Evolutionary conservation across 2,329 filamentous ascomycete species (phyloP).

Genomic region (Epichloe coenophiala): DNA sequence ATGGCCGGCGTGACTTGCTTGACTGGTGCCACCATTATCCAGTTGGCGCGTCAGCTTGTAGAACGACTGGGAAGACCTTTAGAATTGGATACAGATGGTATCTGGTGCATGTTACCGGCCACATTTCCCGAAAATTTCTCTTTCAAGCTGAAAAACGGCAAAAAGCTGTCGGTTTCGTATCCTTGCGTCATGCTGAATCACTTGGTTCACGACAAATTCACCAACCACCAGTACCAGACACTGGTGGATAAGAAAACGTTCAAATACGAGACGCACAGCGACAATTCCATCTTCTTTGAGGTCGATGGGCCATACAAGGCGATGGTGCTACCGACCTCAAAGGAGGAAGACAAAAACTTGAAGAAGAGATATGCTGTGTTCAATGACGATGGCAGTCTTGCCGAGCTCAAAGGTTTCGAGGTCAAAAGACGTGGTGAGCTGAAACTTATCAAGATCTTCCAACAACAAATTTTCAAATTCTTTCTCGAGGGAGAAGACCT

Average conservation of each 20-base stretch:
- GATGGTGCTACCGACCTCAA: slow-evolving; percentile 94
- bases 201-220: slow-evolving; percentile 85
- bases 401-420: slow-evolving; percentile 94
- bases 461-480: slow-evolving; percentile 98
- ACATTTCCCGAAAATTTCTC: slow-evolving; percentile 94
- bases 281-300: slow-evolving; percentile 99
- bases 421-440: slow-evolving; percentile 94
- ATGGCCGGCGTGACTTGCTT: slow-evolving; percentile 98
- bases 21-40: slow-evolving; percentile 92
- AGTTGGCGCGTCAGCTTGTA: slow-evolving; percentile 85
- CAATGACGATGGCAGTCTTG: slow-evolving; percentile 91
- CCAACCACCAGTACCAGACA: slow-evolving; percentile 94
- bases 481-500: slow-evolving; percentile 86
- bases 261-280: slow-evolving; percentile 92
- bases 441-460: slow-evolving; percentile 99
- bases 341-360: slow-evolving; percentile 98
- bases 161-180: slow-evolving; percentile 93
- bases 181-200: slow-evolving; percentile 99
- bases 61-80: slow-evolving; percentile 86
- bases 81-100: slow-evolving; percentile 95
- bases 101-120: slow-evolving; percentile 97
- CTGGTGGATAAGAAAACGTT: slow-evolving; percentile 66
- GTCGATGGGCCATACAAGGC: slow-evolving; percentile 95
- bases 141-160: slow-evolving; percentile 89
- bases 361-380: slow-evolving; percentile 99